phyloP scores from a whole-genome alignment of 2,329 filamentous ascomycete species.

The Aspergillus pseudoviridinutans region DNA sequence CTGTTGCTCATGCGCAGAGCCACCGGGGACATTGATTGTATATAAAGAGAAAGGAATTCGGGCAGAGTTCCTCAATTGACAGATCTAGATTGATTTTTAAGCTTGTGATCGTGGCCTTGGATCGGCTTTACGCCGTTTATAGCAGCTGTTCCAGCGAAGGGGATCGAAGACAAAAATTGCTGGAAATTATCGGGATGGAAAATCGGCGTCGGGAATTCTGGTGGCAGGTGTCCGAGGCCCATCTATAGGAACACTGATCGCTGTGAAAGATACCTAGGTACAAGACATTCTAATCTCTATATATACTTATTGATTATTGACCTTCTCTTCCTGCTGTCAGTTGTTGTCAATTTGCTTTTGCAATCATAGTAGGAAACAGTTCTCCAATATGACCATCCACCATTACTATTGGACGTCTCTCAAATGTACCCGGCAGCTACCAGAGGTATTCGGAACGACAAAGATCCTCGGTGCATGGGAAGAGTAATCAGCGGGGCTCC shows the following conservation, averaged over 20 bases:
- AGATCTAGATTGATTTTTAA: not conserved
- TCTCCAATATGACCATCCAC: not conserved
- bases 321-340: not conserved
- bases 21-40: slow-evolving; percentile 8
- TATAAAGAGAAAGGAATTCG: not conserved
- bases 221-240: slow-evolving; percentile 9
- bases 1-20: not conserved
- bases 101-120: not conserved
- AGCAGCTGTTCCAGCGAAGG: not conserved
- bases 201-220: slow-evolving; percentile 10
- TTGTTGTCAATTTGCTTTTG: not conserved
- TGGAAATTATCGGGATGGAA: slow-evolving; percentile 10
- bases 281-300: not conserved
- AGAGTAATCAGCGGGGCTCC: not conserved
- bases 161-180: not conserved
- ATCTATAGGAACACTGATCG: not conserved
- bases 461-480: not conserved
- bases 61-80: not conserved
- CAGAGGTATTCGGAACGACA: not conserved
- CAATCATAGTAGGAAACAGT: not conserved
- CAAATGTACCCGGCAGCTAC: not conserved
- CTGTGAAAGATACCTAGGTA: not conserved
- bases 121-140: not conserved
- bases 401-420: not conserved
- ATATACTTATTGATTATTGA: not conserved